phyloP scores from a whole-genome alignment of 2,329 filamentous ascomycete genomes.

The Fusarium gaditjirri region DNA sequence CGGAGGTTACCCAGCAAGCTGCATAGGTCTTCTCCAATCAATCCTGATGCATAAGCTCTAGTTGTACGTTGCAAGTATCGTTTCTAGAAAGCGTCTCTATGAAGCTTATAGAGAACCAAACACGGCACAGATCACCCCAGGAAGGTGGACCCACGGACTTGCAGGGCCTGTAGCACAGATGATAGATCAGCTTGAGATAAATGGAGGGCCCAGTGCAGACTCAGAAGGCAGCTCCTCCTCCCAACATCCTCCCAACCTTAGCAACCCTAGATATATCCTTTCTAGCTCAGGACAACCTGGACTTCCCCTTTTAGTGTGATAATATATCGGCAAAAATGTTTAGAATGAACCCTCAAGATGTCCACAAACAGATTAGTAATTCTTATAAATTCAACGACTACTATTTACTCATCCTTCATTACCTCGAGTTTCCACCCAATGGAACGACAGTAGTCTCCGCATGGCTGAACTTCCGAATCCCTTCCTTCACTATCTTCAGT shows the following conservation, averaged over 20 bases:
- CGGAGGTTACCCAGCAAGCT: not conserved
- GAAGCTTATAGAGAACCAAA: not conserved
- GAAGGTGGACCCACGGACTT: fast-evolving
- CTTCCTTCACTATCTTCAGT: not conserved
- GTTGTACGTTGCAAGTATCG: not conserved
- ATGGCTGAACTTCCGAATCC: not conserved
- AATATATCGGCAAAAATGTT: not conserved
- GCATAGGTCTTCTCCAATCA: not conserved
- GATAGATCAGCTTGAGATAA: too few relatives aligned
- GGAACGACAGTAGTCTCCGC: not conserved
- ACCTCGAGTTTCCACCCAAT: fast-evolving
- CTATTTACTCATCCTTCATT: fast-evolving
- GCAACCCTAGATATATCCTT: not conserved
- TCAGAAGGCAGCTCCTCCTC: not conserved
- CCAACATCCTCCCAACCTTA: not conserved
- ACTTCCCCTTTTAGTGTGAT: not conserved
- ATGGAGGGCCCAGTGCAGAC: fast-evolving
- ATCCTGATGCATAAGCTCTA: not conserved
- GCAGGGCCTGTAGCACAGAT: fast-evolving
- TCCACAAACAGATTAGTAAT: not conserved
- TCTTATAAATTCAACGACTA: fast-evolving
- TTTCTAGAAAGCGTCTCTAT: not conserved
- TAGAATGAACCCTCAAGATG: not conserved
- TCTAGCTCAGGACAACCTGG: not conserved
- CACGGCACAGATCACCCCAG: fast-evolving